A percentile compares a stretch with the other conserved stretches of the same genome.
phyloP scores from a whole-genome alignment of 352 stramenopile genomes.

The Globisporangium orthogonon region DNA sequence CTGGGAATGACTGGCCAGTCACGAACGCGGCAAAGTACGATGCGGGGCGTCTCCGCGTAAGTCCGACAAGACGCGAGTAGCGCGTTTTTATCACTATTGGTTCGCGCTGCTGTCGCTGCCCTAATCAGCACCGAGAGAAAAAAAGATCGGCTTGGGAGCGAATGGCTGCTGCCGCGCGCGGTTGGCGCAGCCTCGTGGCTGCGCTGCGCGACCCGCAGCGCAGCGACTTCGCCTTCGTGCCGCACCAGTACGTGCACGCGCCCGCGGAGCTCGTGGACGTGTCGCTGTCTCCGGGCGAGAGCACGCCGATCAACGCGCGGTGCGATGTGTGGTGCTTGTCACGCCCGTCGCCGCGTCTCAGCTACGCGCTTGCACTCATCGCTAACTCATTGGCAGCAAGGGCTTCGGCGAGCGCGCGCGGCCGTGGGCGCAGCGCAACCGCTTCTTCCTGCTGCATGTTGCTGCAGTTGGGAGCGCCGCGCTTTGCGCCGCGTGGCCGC shows the following conservation, averaged over 20 bases:
- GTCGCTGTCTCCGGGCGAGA: constrained; percentile 38
- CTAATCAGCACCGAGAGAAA: too few relatives aligned
- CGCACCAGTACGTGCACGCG: constrained; percentile 68
- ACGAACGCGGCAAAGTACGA: too few relatives aligned
- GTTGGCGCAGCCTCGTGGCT: constrained; percentile 58
- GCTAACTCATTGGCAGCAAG: constrained; percentile 2
- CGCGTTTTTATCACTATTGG: too few relatives aligned
- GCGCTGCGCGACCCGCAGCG: constrained; percentile 58
- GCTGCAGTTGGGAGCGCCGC: constrained; percentile 34
- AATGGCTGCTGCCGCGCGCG: constrained; percentile 8
- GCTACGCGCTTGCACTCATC: not conserved
- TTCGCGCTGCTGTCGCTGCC: too few relatives aligned
- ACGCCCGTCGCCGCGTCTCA: not conserved
- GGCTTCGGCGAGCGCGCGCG: constrained; percentile 19
- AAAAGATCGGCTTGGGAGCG: too few relatives aligned
- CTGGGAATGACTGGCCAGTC: too few relatives aligned
- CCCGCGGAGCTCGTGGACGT: constrained; percentile 27
- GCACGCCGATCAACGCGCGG: constrained; percentile 51
- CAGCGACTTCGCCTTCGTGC: constrained; percentile 79
- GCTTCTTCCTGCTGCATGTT: constrained; percentile 60
- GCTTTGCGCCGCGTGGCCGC: constrained; percentile 45
- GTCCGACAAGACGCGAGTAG: too few relatives aligned
- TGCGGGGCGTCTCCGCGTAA: too few relatives aligned
- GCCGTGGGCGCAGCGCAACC: constrained; percentile 29
- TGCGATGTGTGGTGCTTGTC: not conserved